phyloP scores from a whole-genome alignment of 148 eudicot genomes.

The Tetragonia tetragonoides region DNA sequence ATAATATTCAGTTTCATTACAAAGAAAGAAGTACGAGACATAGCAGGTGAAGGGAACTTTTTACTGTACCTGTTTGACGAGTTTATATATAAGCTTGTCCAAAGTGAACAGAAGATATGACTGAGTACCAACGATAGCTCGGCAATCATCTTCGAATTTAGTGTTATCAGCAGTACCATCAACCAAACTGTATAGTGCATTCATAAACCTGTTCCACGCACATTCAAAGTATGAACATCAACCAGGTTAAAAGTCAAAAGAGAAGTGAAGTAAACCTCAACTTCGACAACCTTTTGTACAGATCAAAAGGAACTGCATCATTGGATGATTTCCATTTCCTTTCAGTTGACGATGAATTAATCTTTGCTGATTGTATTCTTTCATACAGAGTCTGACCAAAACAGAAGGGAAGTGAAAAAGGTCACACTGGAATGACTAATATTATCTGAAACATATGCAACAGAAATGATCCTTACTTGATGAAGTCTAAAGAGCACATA shows the following conservation, averaged over 20 bases:
- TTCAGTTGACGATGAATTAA: slow-evolving; percentile 57
- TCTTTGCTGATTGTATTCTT: slow-evolving; percentile 74
- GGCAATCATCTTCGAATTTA: slow-evolving; percentile 96
- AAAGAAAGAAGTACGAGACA: slow-evolving; percentile 13
- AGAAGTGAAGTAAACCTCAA: slow-evolving; percentile 11
- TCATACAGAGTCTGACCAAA: slow-evolving; percentile 72
- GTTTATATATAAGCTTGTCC: slow-evolving; percentile 83
- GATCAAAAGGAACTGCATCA: slow-evolving; percentile 50
- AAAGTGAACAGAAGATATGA: slow-evolving; percentile 87
- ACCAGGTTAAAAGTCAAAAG: slow-evolving; percentile 7
- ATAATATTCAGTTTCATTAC: not conserved
- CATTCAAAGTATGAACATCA: not conserved
- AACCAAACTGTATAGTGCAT: slow-evolving; percentile 69
- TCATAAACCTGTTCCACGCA: slow-evolving; percentile 57
- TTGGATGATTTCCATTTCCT: slow-evolving; percentile 68
- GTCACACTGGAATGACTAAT: not conserved
- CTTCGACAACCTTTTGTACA: slow-evolving; percentile 55
- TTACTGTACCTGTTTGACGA: slow-evolving; percentile 73
- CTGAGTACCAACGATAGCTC: slow-evolving; percentile 81
- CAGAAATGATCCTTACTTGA: slow-evolving; percentile 47
- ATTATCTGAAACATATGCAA: not conserved
- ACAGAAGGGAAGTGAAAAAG: not conserved
- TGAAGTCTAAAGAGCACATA: slow-evolving; percentile 91
- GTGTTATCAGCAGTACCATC: slow-evolving; percentile 81
- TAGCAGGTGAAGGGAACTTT: slow-evolving; percentile 1